These are phyloP conservation scores for Euphorbia peplus DNA, from an alignment of 345 rosid genomes.

Conservation along the genomic window DNA sequence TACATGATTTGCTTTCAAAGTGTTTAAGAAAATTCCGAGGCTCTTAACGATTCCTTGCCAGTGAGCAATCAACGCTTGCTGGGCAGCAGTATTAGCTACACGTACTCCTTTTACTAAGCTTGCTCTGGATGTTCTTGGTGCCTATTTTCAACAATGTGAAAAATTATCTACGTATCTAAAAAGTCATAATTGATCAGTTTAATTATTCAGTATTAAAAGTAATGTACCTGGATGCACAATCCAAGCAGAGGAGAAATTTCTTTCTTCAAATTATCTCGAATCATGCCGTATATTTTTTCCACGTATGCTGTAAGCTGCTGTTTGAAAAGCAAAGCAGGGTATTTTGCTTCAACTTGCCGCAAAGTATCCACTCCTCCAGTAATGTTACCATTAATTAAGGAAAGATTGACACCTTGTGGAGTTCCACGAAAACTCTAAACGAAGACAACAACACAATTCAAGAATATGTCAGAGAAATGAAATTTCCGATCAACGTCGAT, in stretches of 20 bases:
- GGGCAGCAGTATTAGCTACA: conserved; percentile 73
- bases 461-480: conserved; percentile 15
- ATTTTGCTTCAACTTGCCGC: conserved; percentile 94
- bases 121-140: conserved; percentile 98
- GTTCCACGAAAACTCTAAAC: conserved; percentile 85
- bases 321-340: conserved; percentile 93
- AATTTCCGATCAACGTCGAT: conserved; percentile 6
- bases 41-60: conserved; percentile 98
- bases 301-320: conserved; percentile 97
- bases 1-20: conserved; percentile 72
- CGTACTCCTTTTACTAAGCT: conserved; percentile 93
- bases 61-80: conserved; percentile 87
- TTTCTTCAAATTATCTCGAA: conserved; percentile 91
- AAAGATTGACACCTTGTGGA: conserved; percentile 81
- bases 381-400: conserved; percentile 57
- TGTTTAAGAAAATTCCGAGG: conserved; percentile 80
- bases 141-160: conserved; percentile 43
- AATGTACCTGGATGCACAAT: conserved; percentile 83
- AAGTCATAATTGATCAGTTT: background rate
- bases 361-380: conserved; percentile 60
- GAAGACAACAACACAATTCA: conserved; percentile 13
- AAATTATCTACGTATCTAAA: background rate
- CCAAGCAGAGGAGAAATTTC: conserved; percentile 96
- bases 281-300: conserved; percentile 96
- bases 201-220: conserved; percentile 2